Evolutionary conservation across 345 rosid species (phyloP), one percentile per base, ranked within the genome.

Genomic region (Excoecaria agallocha): DNA sequence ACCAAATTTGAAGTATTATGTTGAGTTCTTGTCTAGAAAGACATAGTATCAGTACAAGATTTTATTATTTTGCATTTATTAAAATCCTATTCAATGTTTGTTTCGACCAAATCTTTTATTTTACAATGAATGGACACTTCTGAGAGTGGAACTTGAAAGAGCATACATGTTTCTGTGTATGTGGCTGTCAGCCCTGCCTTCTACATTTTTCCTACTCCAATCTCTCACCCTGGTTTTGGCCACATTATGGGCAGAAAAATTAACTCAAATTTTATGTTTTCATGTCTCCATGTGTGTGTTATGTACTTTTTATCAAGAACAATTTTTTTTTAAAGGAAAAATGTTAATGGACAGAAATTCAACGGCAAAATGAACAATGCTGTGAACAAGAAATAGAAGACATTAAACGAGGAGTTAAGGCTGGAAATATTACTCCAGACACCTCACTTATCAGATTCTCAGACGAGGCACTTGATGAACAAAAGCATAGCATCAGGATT

Each of bases 341-440:
- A 7, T 79, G 54, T 51, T 9, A 73, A 35, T 70, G 69, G 74
- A 55, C 84, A 94, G 97, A 89, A 67, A 86, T 91, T 64, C 90
- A 85, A 74, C 89, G 86, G 51, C 98, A 90, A 79, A 95, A 93
- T 78, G 99, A 90, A 76, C 93, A 89, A 48, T 90, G 86, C 4
- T 95, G 99, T 67, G 94, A 91, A 70, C 86, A 82, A 76, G 99
- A 95, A 82, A 89, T 95, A 58, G 99, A 95, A 24, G 93, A 91
- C 54, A 84, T 89, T 78, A 88, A 87, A 85, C 85, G 75, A 17
- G 90, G 91, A 24, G 68, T 85, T 43, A 87, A 84, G 79, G 80
- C 90, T 63, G 93, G 91, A 54, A 89, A 76, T 79, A 79, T 82
- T 66, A 77, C 87, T 46, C 82, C 92, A 8, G 83, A 81, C 76